These are phyloP conservation scores for Gaertneriomyces semiglobifer DNA, from an alignment of 192 early-diverging fungal genomes.

Conservation along the genomic window DNA sequence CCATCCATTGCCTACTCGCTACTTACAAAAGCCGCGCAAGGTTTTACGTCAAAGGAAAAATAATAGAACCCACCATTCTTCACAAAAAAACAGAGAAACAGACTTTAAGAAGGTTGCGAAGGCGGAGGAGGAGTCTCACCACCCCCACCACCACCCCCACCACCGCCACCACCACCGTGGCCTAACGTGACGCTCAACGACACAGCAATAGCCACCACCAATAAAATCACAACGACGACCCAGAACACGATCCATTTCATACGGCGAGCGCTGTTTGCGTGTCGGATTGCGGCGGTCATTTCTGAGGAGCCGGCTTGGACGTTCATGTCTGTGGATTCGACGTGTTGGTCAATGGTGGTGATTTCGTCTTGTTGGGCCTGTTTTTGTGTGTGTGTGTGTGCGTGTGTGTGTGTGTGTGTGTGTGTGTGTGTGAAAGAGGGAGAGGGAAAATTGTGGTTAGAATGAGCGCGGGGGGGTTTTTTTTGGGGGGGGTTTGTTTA, in stretches of 20 bases:
- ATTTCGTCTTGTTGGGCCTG: conserved; percentile 48
- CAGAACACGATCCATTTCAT: conserved; percentile 35
- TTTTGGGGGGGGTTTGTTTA: too few relatives aligned
- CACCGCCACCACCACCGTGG: background rate
- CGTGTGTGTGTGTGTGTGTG: too few relatives aligned
- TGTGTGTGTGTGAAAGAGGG: too few relatives aligned
- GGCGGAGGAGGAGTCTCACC: too few relatives aligned
- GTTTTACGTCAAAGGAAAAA: too few relatives aligned
- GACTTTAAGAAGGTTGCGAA: too few relatives aligned
- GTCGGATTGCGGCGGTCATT: conserved; percentile 46
- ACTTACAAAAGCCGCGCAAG: too few relatives aligned
- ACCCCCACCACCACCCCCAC: background rate
- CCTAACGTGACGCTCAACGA: background rate
- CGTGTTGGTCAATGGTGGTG: conserved; percentile 45
- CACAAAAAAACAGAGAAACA: too few relatives aligned
- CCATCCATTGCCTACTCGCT: too few relatives aligned
- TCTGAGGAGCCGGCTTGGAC: conserved; percentile 37
- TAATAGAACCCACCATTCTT: too few relatives aligned
- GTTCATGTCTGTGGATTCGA: conserved; percentile 32
- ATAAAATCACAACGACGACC: conserved; percentile 17
- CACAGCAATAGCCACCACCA: conserved; percentile 18
- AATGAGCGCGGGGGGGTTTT: too few relatives aligned
- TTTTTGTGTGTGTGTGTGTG: background rate
- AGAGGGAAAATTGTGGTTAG: too few relatives aligned
- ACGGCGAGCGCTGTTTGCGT: conserved; percentile 37